Percentiles rank a stretch among this genome's conserved stretches.
Conservation (phyloP, 2,329 filamentous ascomycete genomes). For the Paecilomyces sp. region DNA sequence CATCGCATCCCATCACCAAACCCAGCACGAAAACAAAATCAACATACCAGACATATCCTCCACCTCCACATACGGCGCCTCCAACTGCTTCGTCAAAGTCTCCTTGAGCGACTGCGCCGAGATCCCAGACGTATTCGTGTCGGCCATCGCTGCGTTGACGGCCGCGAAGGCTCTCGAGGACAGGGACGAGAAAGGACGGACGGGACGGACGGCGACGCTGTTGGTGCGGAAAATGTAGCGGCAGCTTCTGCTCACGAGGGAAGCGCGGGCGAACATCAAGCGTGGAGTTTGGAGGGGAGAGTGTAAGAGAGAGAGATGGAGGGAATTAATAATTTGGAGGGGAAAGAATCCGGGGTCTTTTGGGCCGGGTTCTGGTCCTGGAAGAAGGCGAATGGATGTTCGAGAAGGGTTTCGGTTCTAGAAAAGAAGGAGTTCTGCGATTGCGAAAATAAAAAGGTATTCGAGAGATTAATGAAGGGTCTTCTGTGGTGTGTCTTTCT, state of each 20-base stretch:
- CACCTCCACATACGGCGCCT: conserved; percentile 75
- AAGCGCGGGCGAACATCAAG: conserved; percentile 32
- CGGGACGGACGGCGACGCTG: neutral
- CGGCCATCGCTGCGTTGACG: conserved; percentile 34
- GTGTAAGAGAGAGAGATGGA: neutral
- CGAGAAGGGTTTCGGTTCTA: neutral
- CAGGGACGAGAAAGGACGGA: conserved; percentile 24
- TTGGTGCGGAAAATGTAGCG: conserved; percentile 28
- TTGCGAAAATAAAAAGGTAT: neutral
- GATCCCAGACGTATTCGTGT: conserved; percentile 52
- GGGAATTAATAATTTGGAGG: too few relatives aligned
- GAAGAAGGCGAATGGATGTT: neutral
- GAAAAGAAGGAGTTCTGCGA: neutral
- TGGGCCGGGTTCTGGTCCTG: neutral
- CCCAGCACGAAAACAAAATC: conserved; percentile 2
- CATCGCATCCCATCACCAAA: too few relatives aligned
- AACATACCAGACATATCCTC: conserved; percentile 80
- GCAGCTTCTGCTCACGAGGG: conserved; percentile 31
- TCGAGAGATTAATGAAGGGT: neutral
- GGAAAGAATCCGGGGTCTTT: too few relatives aligned
- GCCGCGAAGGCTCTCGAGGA: conserved; percentile 25
- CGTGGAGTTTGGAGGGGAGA: conserved; percentile 2
- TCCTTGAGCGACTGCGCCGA: conserved; percentile 64
- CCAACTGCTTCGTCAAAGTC: conserved; percentile 62
- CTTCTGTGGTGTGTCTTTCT: neutral